Percentiles rank a stretch among this genome's conserved stretches.
These are phyloP conservation scores for Apiospora malaysiana DNA, from an alignment of 2,329 filamentous ascomycete genomes.

Conservation along the genomic window DNA sequence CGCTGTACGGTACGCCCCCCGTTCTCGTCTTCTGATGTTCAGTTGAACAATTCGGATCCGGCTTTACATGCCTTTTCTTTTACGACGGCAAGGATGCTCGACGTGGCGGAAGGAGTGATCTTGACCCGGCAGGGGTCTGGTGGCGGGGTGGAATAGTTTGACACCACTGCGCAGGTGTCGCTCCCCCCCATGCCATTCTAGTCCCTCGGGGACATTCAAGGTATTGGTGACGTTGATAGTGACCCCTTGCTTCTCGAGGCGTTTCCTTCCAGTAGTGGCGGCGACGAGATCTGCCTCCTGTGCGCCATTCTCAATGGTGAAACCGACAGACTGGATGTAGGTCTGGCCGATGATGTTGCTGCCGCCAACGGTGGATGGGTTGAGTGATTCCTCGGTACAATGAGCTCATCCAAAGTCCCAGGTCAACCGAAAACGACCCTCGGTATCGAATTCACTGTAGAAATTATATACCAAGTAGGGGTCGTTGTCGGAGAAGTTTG, in stretches of 20 bases:
- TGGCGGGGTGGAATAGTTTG: not conserved
- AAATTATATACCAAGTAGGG: not conserved
- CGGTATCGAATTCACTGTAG: not conserved
- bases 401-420: not conserved
- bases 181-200: not conserved
- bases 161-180: not conserved
- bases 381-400: not conserved
- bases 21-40: not conserved
- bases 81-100: conserved; percentile 21
- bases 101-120: conserved; percentile 17
- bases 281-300: conserved; percentile 26
- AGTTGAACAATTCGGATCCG: not conserved
- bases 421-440: not conserved
- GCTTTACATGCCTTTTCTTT: not conserved
- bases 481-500: not conserved
- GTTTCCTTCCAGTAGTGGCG: conserved; percentile 21
- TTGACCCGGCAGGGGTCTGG: conserved; percentile 22
- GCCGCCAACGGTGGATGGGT: too few species aligned
- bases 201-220: not conserved
- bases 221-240: not conserved
- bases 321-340: not conserved
- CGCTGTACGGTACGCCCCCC: not conserved
- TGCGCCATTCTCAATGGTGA: conserved; percentile 4
- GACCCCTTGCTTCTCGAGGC: not conserved
- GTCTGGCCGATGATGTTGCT: too few species aligned